Base-by-base conservation (phyloP, 1,284 basidiomycete species). In the Cerrena zonata region DNA sequence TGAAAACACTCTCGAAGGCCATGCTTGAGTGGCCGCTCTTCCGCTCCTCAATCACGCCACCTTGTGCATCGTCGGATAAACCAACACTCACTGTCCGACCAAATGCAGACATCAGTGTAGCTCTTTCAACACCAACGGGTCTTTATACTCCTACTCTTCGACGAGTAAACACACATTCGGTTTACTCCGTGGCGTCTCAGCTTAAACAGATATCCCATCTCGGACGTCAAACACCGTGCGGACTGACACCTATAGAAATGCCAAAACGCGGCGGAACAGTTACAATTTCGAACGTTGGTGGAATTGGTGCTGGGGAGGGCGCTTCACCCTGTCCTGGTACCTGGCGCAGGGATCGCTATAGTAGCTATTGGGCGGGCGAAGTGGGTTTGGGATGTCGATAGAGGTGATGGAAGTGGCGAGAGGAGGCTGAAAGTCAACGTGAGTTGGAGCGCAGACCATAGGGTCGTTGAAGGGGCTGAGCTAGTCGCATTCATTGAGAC, bases 391-490 rank as follows among this genome's bases (percentile, higher is more conserved):
- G 86, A 89, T 61, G 82, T 83, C 24, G 74, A 78, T 38, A 56
- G 66, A 44, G 68, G 69, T 10, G 66, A 72, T 5, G 65, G 65
- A 19, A 59, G 65, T 19, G 86, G 84, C 0, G 77, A 82, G 59
- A 68, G 78, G 52, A 76, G 90, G 58, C 67, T 94, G 53, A 83
- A 84, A 68, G 70, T 91, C 45, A 80, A 82, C 21, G 78, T 92
- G 2, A 89, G 87, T 53, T 94, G 91, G 88, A 86, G 83, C 57
- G 94, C 88, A 26, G 94, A 96, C 65, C 94, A 96, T 72, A 72
- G 94, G 18, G 84, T 95, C 4, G 85, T 95, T 5, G 93, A 96
- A 65, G 94, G 94, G 4, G 93, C 92, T 0, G 94, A 96, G 71
- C 67, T 96, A 54, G 92, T 92, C 42, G 86, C 86, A 50, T 91